Conservation (phyloP, 2,329 filamentous ascomycete genomes). For the Venturia aucupariae region DNA sequence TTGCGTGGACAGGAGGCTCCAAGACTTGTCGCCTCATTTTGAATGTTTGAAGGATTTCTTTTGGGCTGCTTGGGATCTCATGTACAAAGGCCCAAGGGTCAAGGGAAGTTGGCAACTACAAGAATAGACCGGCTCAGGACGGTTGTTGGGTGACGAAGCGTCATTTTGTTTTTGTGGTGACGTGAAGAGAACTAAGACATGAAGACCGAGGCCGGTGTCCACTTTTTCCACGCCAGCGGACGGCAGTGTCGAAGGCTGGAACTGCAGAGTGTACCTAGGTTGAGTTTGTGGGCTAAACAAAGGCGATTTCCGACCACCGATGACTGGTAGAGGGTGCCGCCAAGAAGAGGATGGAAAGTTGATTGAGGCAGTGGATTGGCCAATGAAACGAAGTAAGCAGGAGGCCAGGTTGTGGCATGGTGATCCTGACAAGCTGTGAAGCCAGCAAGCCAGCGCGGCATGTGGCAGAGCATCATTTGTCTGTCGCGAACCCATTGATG, state of each 20-base stretch:
- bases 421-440: background rate
- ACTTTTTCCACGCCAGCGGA: background rate
- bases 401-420: background rate
- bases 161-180: constrained; percentile 3
- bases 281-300: background rate
- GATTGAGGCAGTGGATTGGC: background rate
- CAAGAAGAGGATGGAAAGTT: background rate
- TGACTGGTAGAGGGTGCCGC: background rate
- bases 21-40: background rate
- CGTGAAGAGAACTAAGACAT: background rate
- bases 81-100: constrained; percentile 4
- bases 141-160: background rate
- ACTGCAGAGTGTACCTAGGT: too few relatives aligned
- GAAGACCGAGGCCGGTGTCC: background rate
- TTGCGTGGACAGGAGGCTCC: background rate
- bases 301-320: background rate
- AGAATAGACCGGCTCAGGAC: background rate
- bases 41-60: background rate
- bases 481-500: background rate
- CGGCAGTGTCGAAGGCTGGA: background rate
- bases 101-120: background rate
- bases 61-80: constrained; percentile 2
- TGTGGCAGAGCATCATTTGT: constrained; percentile 11
- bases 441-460: background rate
- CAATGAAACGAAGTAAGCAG: background rate